Conservation (phyloP, 2,329 filamentous ascomycete genomes). For the Microcyclosporella mali region DNA sequence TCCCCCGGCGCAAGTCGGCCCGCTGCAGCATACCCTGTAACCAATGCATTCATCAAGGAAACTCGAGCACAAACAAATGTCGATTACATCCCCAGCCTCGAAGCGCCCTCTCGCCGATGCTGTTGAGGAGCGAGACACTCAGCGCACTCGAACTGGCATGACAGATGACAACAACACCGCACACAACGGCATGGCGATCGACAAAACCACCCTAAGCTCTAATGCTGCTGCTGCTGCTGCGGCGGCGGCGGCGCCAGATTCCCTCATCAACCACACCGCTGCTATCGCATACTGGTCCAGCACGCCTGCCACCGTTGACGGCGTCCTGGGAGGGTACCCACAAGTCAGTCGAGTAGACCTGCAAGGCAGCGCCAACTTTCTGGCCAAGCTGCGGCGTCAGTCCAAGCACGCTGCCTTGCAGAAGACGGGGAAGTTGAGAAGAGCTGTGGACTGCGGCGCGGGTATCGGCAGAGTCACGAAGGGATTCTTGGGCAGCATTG, state of each 20-base stretch:
- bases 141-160: background rate
- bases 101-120: too few relatives aligned
- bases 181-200: constrained; percentile 7
- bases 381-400: constrained; percentile 56
- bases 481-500: constrained; percentile 65
- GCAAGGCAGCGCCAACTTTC: constrained; percentile 62
- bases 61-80: background rate
- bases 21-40: too few relatives aligned
- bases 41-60: background rate
- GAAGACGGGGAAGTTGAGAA: constrained; percentile 26
- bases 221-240: too few relatives aligned
- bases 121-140: too few relatives aligned
- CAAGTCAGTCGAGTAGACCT: constrained; percentile 65
- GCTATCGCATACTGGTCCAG: constrained; percentile 48
- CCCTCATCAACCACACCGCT: constrained; percentile 39
- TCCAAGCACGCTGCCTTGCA: constrained; percentile 25
- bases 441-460: constrained; percentile 56
- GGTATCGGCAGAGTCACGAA: constrained; percentile 79
- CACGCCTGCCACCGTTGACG: constrained; percentile 53
- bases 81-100: too few relatives aligned
- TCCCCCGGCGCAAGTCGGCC: too few relatives aligned
- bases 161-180: background rate
- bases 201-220: constrained; percentile 6
- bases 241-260: constrained; percentile 30
- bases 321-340: constrained; percentile 73